Conservation (phyloP, 2,329 filamentous ascomycete genomes). For the Ascosphaera apis region DNA sequence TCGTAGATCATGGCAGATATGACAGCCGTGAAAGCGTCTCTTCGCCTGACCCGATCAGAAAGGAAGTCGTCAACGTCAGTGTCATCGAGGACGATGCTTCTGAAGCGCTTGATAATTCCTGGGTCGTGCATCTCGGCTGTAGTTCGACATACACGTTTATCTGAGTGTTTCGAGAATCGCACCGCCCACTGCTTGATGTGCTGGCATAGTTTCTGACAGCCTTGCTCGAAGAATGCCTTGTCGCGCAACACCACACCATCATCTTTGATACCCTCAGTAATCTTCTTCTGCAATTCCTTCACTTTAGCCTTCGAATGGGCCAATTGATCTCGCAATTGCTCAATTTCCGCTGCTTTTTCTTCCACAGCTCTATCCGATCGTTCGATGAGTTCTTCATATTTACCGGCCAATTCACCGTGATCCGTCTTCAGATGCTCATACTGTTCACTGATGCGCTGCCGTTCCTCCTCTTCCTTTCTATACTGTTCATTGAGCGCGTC, state of each 20-base stretch:
- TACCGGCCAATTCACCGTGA: constrained; percentile 37
- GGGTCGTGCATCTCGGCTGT: constrained; percentile 73
- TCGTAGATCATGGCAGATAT: constrained; percentile 99
- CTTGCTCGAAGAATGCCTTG: constrained; percentile 85
- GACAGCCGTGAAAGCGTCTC: constrained; percentile 95
- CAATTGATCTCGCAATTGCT: constrained; percentile 53
- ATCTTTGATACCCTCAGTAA: constrained; percentile 35
- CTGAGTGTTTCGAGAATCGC: constrained; percentile 93
- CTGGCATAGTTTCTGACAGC: constrained; percentile 83
- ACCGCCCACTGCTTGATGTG: constrained; percentile 96
- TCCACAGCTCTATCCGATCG: constrained; percentile 34
- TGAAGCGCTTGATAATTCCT: constrained; percentile 78
- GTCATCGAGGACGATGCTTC: constrained; percentile 84
- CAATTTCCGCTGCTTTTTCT: constrained; percentile 67
- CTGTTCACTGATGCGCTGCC: constrained; percentile 39
- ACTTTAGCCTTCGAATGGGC: constrained; percentile 43
- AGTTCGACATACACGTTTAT: constrained; percentile 65
- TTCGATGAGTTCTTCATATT: constrained; percentile 30
- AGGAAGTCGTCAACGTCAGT: constrained; percentile 80
- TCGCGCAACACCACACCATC: constrained; percentile 62
- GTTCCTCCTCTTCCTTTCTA: constrained; percentile 18
- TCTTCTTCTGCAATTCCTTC: constrained; percentile 34
- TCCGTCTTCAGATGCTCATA: constrained; percentile 44
- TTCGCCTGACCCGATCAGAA: constrained; percentile 61
- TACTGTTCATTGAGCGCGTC: no score